Conservation (phyloP, 1,284 basidiomycete genomes). For the Cystobasidium pallidum region DNA sequence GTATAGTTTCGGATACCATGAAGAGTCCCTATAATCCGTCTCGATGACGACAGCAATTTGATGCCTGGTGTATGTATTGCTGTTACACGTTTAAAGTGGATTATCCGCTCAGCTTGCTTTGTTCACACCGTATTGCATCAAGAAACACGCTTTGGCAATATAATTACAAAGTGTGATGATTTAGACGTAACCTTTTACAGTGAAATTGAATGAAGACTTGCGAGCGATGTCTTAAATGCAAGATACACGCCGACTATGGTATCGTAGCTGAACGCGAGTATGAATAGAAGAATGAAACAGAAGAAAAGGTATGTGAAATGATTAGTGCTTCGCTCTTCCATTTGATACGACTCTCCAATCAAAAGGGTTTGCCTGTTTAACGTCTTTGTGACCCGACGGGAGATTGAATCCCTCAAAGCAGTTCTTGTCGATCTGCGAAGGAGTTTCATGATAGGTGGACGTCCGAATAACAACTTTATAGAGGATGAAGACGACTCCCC, state of each 20-base stretch:
- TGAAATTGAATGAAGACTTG: background rate
- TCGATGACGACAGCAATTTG: background rate
- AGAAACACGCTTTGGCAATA: no score
- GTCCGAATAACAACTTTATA: conserved; percentile 22
- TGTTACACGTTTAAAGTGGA: no score
- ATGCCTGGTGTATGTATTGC: no score
- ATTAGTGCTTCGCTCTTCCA: background rate
- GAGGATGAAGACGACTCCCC: background rate
- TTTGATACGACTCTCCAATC: background rate
- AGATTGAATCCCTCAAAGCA: conserved; percentile 35
- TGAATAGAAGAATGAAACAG: background rate
- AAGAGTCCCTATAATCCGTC: background rate
- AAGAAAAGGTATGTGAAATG: background rate
- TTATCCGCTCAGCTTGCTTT: no score
- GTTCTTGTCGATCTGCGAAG: conserved; percentile 33
- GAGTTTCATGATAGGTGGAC: conserved; percentile 35
- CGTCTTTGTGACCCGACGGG: conserved; percentile 12
- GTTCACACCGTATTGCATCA: no score
- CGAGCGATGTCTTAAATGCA: background rate
- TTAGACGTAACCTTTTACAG: no score
- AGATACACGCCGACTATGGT: background rate
- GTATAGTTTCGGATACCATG: no score
- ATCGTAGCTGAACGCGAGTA: background rate
- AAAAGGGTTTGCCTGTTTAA: conserved; percentile 6
- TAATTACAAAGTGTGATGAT: no score